phyloP scores from a whole-genome alignment of 2,329 filamentous ascomycete genomes.

The Fusarium sulawesiense region DNA sequence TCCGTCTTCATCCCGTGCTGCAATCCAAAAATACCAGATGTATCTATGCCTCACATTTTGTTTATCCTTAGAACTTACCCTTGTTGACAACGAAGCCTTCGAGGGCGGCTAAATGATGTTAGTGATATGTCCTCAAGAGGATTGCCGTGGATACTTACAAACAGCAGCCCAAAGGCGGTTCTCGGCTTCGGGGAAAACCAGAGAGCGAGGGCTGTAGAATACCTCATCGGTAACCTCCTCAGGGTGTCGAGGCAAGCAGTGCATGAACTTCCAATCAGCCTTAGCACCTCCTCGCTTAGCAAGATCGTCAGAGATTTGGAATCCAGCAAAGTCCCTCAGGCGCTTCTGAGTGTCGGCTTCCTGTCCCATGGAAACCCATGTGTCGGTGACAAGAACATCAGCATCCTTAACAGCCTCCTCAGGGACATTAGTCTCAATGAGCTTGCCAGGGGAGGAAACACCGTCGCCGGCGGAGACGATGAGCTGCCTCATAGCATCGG shows the following conservation, averaged over 20 bases:
- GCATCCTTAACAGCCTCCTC: slow-evolving; percentile 88
- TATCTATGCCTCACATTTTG: background rate
- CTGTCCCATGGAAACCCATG: slow-evolving; percentile 98
- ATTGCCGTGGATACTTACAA: slow-evolving; percentile 60
- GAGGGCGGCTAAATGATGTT: slow-evolving; percentile 68
- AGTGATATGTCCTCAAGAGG: slow-evolving; percentile 8
- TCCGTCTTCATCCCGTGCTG: slow-evolving; percentile 27
- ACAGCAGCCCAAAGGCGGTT: slow-evolving; percentile 94
- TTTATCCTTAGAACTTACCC: slow-evolving; percentile 70
- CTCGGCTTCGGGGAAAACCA: slow-evolving; percentile 95
- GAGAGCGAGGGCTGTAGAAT: slow-evolving; percentile 85
- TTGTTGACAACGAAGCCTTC: slow-evolving; percentile 96
- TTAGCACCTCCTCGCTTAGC: slow-evolving; percentile 88
- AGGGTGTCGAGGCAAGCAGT: slow-evolving; percentile 90
- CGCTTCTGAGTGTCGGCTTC: slow-evolving; percentile 84
- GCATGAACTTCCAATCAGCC: slow-evolving; percentile 96
- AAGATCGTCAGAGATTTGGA: slow-evolving; percentile 89
- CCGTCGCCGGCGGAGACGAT: slow-evolving; percentile 73
- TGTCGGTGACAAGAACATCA: slow-evolving; percentile 93
- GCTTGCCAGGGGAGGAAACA: slow-evolving; percentile 69
- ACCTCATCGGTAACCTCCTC: slow-evolving; percentile 97
- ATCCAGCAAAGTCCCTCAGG: slow-evolving; percentile 85
- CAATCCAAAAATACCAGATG: slow-evolving; percentile 25
- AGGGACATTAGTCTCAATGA: slow-evolving; percentile 81
- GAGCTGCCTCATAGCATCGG: slow-evolving; percentile 75